A percentile compares a stretch with the other conserved stretches of the same genome.
Evolutionary conservation across 176 grass and related monocot species (phyloP).

Genomic region (Thinopyrum elongatum): DNA sequence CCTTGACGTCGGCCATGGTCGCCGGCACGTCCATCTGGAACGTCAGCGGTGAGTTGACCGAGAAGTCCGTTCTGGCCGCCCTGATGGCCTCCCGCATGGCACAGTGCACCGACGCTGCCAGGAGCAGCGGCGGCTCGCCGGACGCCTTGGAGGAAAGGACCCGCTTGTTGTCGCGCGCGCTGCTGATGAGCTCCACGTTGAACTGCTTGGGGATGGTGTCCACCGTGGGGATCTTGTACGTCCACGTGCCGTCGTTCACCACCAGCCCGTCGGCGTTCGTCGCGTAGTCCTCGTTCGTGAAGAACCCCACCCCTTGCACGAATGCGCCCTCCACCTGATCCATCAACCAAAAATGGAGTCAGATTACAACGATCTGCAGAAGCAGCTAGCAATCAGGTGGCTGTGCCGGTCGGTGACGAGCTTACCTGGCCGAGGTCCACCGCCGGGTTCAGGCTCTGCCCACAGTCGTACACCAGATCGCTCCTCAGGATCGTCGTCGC

Average conservation of each 20-base stretch:
- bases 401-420: background rate
- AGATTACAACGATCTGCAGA: background rate
- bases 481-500: constrained; percentile 69
- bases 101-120: constrained; percentile 86
- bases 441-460: constrained; percentile 81
- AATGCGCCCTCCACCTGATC: constrained; percentile 66
- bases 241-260: constrained; percentile 75
- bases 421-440: constrained; percentile 86
- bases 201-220: constrained; percentile 83
- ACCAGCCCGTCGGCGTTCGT: constrained; percentile 69
- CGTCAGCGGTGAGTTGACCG: constrained; percentile 15
- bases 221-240: constrained; percentile 78
- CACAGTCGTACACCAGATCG: constrained; percentile 76
- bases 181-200: constrained; percentile 74
- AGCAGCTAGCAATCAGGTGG: background rate
- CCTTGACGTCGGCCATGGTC: constrained; percentile 83
- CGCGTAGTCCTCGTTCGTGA: constrained; percentile 66
- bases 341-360: background rate
- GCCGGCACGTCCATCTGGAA: constrained; percentile 89
- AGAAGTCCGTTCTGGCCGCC: constrained; percentile 57
- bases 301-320: constrained; percentile 84
- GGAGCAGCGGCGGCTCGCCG: constrained; percentile 84
- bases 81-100: constrained; percentile 89
- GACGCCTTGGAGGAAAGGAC: constrained; percentile 90
- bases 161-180: constrained; percentile 51